Evolutionary conservation across 495 filamentous ascomycete species (phyloP).

Genomic region (Lasiosphaeris hirsuta): DNA sequence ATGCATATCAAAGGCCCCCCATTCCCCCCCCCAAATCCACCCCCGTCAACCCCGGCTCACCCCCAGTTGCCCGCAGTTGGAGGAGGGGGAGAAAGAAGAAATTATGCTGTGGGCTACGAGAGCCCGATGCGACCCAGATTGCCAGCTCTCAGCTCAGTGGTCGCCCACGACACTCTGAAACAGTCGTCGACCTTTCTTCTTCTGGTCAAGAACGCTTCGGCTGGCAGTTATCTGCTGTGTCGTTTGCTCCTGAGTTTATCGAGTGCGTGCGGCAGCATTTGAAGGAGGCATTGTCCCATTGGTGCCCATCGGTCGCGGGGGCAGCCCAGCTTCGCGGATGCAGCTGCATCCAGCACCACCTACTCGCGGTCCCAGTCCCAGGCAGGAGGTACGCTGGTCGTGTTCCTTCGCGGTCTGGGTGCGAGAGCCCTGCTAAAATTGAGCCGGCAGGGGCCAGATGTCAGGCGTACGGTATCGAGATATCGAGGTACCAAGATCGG

Average conservation of each 20-base stretch:
- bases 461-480: slow-evolving; percentile 7
- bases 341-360: neutral
- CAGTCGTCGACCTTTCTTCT: neutral
- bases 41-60: neutral
- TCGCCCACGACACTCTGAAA: slow-evolving; percentile 8
- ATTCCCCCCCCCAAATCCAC: neutral
- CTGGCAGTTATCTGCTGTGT: too few species aligned
- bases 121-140: slow-evolving; percentile 13
- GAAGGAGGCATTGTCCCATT: too few species aligned
- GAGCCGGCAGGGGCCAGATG: neutral
- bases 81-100: slow-evolving; percentile 4
- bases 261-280: too few species aligned
- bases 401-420: neutral
- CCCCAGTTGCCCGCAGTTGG: slow-evolving; percentile 5
- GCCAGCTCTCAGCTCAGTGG: slow-evolving; percentile 12
- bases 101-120: slow-evolving; percentile 2
- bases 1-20: neutral
- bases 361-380: too few species aligned
- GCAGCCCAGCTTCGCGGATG: neutral
- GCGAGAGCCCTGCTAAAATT: slow-evolving; percentile 1
- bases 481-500: slow-evolving; percentile 4
- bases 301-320: too few species aligned
- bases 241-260: too few species aligned
- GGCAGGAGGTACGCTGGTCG: neutral
- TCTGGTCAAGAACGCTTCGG: neutral